Base-by-base conservation (phyloP, 2,329 filamentous ascomycete species). In the Ophiostoma triangulosporum region DNA sequence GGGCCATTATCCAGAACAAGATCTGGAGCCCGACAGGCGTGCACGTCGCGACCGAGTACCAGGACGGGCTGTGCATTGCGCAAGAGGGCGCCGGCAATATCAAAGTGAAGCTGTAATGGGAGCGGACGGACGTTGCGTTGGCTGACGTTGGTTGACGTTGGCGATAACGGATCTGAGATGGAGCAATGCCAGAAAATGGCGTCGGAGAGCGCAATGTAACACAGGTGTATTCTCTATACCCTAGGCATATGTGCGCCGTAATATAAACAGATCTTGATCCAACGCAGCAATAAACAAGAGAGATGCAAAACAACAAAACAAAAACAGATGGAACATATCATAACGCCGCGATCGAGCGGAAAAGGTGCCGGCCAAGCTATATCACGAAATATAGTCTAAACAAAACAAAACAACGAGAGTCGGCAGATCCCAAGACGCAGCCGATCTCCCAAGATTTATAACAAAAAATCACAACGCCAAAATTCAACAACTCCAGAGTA, bases 21-120 rank as follows among this genome's bases (percentile, higher is more conserved):
- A 71, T 76, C 31, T 79, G 76, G 76, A 78, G 74, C 55, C 75
- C 76, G 0, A 58, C 63, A 3, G 75, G 76, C 3, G 66, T 70
- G 22, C 76, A 78, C 58, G 70, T 79, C 1, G 76, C 75, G 5
- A 77, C 72, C 1, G 73, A 72, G 46, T 77, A 75, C 55, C 76
- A 79, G 57, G 76, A 79, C 56, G 75, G 75, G 3, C 68, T 76
- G 9, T 57, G 70, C 24, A 53, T 64, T 31, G 68, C 66, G 6
- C 53, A 57, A 33, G 61, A 59, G 26, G 14, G 26, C n/a, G 56
- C 60, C 27, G 40, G 17, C 22, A 11, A 15, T 14, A 51, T 54
- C 38, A 45, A 33, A 3, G 26, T 52, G 1, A 54, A 54, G 53
- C 3, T 54, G 27, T 54, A 31, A 49, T 12, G 24, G 8, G 6